phyloP scores from a whole-genome alignment of 23 red algal species.

The Gracilariopsis chorda region DNA sequence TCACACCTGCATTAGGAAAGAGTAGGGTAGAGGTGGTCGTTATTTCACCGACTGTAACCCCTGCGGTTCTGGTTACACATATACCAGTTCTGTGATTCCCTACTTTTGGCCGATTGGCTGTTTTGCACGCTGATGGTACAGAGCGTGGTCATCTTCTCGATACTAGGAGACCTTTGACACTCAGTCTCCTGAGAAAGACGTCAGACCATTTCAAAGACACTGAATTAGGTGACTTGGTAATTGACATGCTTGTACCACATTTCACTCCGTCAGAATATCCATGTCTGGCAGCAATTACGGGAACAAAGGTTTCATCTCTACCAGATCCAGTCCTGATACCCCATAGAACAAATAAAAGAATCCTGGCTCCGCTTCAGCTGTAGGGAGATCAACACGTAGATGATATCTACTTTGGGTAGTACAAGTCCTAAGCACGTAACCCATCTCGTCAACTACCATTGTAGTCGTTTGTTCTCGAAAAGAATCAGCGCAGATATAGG shows the following conservation, averaged over 20 bases:
- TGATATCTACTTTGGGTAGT: no score
- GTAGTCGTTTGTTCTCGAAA: no score
- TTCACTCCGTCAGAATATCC: conserved; percentile 10
- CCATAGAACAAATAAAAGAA: conserved; percentile 35
- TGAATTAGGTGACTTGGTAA: neutral
- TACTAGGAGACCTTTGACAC: neutral
- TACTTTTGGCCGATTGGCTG: conserved; percentile 1
- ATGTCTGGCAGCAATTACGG: conserved; percentile 33
- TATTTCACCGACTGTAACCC: conserved; percentile 29
- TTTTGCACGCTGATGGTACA: conserved; percentile 30
- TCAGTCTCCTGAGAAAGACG: neutral
- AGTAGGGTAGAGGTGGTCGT: conserved; percentile 13
- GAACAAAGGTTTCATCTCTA: neutral
- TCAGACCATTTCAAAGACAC: neutral
- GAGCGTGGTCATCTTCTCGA: conserved; percentile 38
- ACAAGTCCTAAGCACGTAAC: no score
- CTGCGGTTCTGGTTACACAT: conserved; percentile 43
- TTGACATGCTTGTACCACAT: neutral
- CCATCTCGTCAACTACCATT: no score
- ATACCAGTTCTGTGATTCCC: conserved; percentile 45
- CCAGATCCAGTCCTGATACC: conserved; percentile 35
- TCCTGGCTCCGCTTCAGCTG: neutral
- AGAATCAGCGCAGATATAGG: no score
- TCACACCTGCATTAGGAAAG: conserved; percentile 39
- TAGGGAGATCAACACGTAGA: neutral